Evolutionary conservation across 768 basidiomycete genomes (phyloP).

Genomic region (Tylopilus subfusipes): DNA sequence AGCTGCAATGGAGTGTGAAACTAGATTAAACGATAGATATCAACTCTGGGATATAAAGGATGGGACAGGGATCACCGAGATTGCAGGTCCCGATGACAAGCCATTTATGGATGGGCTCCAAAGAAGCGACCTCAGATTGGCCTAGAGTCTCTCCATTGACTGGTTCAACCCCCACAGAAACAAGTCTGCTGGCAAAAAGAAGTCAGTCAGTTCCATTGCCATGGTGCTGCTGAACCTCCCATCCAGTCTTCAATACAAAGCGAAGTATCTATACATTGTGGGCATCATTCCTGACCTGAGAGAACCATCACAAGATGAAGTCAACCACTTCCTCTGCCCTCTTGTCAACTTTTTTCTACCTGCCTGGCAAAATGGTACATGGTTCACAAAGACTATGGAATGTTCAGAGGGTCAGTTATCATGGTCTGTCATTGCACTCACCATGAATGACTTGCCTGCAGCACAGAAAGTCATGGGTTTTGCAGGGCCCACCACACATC

Average conservation of each 20-base stretch:
- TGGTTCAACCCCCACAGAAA: no score
- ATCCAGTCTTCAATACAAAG: conserved; percentile 4
- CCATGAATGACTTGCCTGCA: no score
- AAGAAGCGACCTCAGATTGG: conserved; percentile 12
- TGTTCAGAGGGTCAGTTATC: not conserved
- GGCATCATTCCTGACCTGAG: conserved; percentile 37
- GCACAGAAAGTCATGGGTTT: no score
- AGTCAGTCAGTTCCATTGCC: conserved; percentile 8
- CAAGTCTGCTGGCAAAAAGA: conserved; percentile 17
- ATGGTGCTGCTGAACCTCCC: conserved; percentile 25
- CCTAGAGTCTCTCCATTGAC: no score
- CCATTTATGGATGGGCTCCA: conserved; percentile 1
- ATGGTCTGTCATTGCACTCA: no score
- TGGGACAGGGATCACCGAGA: no score
- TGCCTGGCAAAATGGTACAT: no score
- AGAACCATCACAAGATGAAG: conserved; percentile 21
- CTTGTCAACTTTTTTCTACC: no score
- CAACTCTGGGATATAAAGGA: not conserved
- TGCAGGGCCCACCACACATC: no score
- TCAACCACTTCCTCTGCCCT: conserved; percentile 37
- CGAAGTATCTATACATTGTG: conserved; percentile 40
- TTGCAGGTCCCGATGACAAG: no score
- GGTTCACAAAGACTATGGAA: no score
- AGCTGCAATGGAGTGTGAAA: no score
- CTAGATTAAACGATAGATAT: not conserved